Evolutionary conservation across 1,284 basidiomycete species (phyloP).

Genomic region (Retiboletus flavoniger): DNA sequence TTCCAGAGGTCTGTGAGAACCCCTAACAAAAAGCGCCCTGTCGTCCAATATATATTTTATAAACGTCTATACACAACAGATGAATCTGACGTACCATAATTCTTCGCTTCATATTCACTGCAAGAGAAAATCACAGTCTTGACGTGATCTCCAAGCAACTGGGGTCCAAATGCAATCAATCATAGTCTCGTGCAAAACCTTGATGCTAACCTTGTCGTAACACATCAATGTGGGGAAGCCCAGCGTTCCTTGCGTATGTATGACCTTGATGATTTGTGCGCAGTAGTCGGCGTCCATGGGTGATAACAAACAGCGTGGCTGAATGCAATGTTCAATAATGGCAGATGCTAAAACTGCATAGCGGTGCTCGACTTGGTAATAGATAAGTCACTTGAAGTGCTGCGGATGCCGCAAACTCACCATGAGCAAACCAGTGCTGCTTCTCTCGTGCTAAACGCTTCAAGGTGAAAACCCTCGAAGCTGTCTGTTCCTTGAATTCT

Average conservation of each 20-base stretch:
- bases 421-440: slow-evolving; percentile 82
- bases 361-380: slow-evolving; percentile 43
- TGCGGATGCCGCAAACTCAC: slow-evolving; percentile 40
- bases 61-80: background rate
- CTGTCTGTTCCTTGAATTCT: slow-evolving; percentile 77
- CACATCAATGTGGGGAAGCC: slow-evolving; percentile 85
- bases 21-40: slow-evolving; percentile 82
- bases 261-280: slow-evolving; percentile 84
- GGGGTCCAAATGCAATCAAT: slow-evolving; percentile 13
- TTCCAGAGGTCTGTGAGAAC: slow-evolving; percentile 72
- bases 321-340: slow-evolving; percentile 88
- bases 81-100: slow-evolving; percentile 66
- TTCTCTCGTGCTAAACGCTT: slow-evolving; percentile 82
- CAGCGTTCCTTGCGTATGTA: slow-evolving; percentile 84
- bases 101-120: slow-evolving; percentile 94
- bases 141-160: slow-evolving; percentile 83
- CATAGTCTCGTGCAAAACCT: background rate
- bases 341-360: slow-evolving; percentile 54
- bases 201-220: slow-evolving; percentile 72
- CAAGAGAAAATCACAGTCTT: slow-evolving; percentile 87
- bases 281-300: slow-evolving; percentile 97
- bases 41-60: background rate
- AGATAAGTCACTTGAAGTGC: slow-evolving; percentile 12
- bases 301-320: slow-evolving; percentile 88
- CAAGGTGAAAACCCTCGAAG: slow-evolving; percentile 68